Percentiles rank a stretch among this genome's conserved stretches.
These are phyloP conservation scores for Populus tremula DNA, from an alignment of 345 rosid species.

Conservation along the genomic window DNA sequence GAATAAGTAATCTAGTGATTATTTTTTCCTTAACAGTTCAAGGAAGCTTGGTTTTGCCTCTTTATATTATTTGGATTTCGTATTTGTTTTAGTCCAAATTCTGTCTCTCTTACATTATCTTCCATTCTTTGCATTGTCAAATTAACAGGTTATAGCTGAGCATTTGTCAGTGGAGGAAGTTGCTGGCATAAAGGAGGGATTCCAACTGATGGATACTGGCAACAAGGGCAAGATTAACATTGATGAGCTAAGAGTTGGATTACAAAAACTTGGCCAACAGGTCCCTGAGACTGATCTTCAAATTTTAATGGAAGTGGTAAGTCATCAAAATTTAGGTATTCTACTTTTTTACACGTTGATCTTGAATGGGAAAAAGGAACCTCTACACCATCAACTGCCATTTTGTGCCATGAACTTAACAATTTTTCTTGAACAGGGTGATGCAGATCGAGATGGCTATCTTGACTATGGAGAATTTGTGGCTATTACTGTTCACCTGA, in stretches of 20 bases:
- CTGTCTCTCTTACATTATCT: not conserved
- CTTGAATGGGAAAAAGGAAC: not conserved
- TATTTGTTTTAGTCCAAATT: not conserved
- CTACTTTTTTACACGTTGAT: not conserved
- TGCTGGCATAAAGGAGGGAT: slow-evolving; percentile 34
- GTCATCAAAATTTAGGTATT: not conserved
- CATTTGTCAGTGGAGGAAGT: slow-evolving; percentile 37
- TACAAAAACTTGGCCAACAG: slow-evolving; percentile 34
- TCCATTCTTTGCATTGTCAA: not conserved
- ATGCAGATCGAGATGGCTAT: slow-evolving; percentile 29
- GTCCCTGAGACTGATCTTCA: slow-evolving; percentile 27
- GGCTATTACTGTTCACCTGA: slow-evolving; percentile 31
- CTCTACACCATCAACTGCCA: not conserved
- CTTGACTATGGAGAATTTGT: slow-evolving; percentile 31
- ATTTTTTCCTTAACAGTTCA: not conserved
- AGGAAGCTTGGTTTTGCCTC: not conserved
- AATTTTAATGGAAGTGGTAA: slow-evolving; percentile 36
- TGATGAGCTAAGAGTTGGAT: slow-evolving; percentile 30
- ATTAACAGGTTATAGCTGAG: slow-evolving; percentile 30
- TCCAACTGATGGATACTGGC: slow-evolving; percentile 30
- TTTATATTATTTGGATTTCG: not conserved
- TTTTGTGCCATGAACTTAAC: not conserved
- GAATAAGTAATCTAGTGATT: not conserved
- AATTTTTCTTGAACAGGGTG: slow-evolving; percentile 22
- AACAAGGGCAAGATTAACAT: slow-evolving; percentile 29